Base-by-base conservation (phyloP, 2,329 filamentous ascomycete species). In the Fusarium nematophilum region DNA sequence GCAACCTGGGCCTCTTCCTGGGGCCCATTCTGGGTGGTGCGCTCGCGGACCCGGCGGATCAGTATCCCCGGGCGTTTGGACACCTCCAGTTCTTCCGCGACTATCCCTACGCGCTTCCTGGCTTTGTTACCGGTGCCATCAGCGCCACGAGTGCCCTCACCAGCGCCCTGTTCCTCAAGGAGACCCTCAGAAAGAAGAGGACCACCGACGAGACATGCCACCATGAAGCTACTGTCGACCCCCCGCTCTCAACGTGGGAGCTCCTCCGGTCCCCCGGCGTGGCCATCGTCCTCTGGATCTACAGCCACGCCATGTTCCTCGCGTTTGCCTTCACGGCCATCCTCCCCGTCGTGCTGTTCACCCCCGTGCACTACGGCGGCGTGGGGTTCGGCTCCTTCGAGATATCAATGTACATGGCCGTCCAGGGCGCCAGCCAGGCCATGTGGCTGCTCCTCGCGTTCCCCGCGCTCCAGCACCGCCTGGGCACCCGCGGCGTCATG, bases 281-380 rank as follows among this genome's bases (percentile, higher is more conserved):
- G 1, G 75, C 74, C n/a, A 78, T 81, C 21, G 89, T 91, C 2
- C 78, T 94, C 3, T 85, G 83, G 69, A 78, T 88, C 33, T 91
- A 89, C 71, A 81, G 79, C 2, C 85, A 91, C 69, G 79, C 86
- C 33, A 88, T 88, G 82, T 72, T 92, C 3, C 82, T 93, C 4
- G 90, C 86, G 0, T 87, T 90, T 58, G 81, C 86, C 1, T 93
- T 89, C 72, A 93, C 90, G 0, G 89, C 90, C 51, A 79, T 93
- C 31, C 70, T 84, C 2, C 88, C 90, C 0, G 81, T 93, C 2
- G 89, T 88, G 70, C 86, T 86, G 75, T 93, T 83, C 73, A 91
- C 88, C 0, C 78, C 81, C 3, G 66, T 89, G 6, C 6, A 70
- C 0, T 79, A 88, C 0, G 91, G 91, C 27, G 91, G 91, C 0